These are phyloP conservation scores for Chlorella vulgaris DNA, from an alignment of 139 green algal genomes.

Conservation along the genomic window DNA sequence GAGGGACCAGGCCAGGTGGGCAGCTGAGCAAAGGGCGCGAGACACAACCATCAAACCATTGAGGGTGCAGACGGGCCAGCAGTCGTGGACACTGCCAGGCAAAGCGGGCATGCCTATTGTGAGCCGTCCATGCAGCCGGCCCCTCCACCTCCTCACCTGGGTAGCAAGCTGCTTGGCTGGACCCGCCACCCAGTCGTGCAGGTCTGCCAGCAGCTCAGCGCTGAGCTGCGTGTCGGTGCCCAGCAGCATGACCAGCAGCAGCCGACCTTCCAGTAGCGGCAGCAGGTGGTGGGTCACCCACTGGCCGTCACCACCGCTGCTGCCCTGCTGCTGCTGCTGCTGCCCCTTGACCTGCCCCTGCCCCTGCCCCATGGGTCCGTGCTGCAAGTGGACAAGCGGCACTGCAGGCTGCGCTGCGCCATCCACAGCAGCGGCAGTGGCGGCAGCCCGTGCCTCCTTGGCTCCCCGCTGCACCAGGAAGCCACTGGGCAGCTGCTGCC, in stretches of 20 bases:
- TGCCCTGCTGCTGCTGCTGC: not conserved
- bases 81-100: too few species aligned
- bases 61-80: too few species aligned
- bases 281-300: slow-evolving; percentile 33
- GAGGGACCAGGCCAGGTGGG: not conserved
- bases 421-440: not conserved
- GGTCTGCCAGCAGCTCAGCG: not conserved
- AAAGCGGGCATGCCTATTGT: too few species aligned
- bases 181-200: slow-evolving; percentile 5
- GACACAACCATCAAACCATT: not conserved
- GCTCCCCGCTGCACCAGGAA: slow-evolving; percentile 35
- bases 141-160: slow-evolving; percentile 21
- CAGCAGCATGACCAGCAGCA: slow-evolving; percentile 28
- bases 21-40: not conserved
- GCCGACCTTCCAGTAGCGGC: slow-evolving; percentile 22
- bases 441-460: not conserved
- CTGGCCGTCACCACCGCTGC: not conserved
- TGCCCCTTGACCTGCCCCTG: not conserved
- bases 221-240: not conserved
- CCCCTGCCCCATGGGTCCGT: not conserved
- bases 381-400: slow-evolving; percentile 21
- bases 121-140: too few species aligned
- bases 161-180: slow-evolving; percentile 7
- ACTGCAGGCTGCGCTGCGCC: not conserved
- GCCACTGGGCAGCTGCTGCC: slow-evolving; percentile 39